Evolutionary conservation across 1,284 basidiomycete species (phyloP).

Genomic region (Filobasidium uniguttulatum): DNA sequence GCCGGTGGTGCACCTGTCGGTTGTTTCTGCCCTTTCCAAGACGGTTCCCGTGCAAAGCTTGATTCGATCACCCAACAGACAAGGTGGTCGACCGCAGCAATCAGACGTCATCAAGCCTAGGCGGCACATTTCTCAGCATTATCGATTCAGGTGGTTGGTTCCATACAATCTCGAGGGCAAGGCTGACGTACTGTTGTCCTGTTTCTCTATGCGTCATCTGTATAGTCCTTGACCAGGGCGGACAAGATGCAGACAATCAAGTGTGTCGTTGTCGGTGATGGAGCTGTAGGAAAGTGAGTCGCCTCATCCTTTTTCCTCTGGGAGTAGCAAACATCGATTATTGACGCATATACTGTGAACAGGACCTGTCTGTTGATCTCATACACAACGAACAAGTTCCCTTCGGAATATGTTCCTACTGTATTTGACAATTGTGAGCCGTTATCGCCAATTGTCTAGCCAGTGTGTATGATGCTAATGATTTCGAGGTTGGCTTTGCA

Average conservation of each 20-base stretch:
- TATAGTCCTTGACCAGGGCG: not conserved
- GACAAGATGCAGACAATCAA: conserved; percentile 83
- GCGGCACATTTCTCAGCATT: no score
- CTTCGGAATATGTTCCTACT: conserved; percentile 96
- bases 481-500: not conserved
- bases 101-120: no score
- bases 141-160: no score
- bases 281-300: conserved; percentile 87
- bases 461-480: not conserved
- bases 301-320: conserved; percentile 7
- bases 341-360: conserved; percentile 5
- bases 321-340: no score
- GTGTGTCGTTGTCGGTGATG: conserved; percentile 97
- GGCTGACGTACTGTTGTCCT: no score
- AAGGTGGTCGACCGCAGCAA: no score
- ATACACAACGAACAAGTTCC: conserved; percentile 98
- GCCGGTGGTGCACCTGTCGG: no score
- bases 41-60: no score
- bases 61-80: no score
- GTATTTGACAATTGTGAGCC: conserved; percentile 47
- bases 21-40: no score
- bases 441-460: not conserved
- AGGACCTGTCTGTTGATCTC: conserved; percentile 98
- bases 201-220: no score
- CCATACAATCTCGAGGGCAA: no score